phyloP scores from a whole-genome alignment of 192 early-diverging fungal genomes.

The Backusella westeae region DNA sequence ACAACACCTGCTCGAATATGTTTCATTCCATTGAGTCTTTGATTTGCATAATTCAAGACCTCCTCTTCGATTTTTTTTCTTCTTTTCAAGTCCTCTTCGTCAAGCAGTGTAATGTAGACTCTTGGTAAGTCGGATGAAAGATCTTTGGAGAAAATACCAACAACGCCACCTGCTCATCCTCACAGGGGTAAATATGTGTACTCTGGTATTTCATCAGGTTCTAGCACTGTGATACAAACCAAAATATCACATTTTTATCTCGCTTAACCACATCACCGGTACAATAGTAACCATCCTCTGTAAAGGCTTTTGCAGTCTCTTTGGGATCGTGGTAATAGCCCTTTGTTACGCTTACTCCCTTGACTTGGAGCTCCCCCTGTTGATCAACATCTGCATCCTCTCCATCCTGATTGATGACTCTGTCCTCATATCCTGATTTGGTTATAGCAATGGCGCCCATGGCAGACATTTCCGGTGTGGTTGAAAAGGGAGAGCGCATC shows the following conservation, averaged over 20 bases:
- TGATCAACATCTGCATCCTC: background rate
- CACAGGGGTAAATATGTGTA: constrained; percentile 78
- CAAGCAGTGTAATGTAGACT: background rate
- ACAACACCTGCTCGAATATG: too few relatives aligned
- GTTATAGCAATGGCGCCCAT: background rate
- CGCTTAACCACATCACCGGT: constrained; percentile 77
- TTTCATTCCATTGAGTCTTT: too few relatives aligned
- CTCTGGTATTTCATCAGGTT: constrained; percentile 87
- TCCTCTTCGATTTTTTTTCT: background rate
- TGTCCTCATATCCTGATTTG: background rate
- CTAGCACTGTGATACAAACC: constrained; percentile 79
- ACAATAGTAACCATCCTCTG: constrained; percentile 66
- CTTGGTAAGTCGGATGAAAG: background rate
- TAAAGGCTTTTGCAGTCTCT: constrained; percentile 63
- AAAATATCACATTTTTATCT: constrained; percentile 70
- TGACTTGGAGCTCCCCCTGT: constrained; percentile 80
- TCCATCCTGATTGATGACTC: background rate
- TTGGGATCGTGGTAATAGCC: constrained; percentile 58
- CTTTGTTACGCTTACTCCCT: constrained; percentile 70
- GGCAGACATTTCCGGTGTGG: background rate
- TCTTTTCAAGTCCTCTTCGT: background rate
- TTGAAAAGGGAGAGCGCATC: background rate
- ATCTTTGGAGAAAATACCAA: background rate
- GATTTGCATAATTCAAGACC: too few relatives aligned
- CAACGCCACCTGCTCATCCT: constrained; percentile 59